phyloP scores from a whole-genome alignment of 106 monocot species.

The Amphibolis antarctica region DNA sequence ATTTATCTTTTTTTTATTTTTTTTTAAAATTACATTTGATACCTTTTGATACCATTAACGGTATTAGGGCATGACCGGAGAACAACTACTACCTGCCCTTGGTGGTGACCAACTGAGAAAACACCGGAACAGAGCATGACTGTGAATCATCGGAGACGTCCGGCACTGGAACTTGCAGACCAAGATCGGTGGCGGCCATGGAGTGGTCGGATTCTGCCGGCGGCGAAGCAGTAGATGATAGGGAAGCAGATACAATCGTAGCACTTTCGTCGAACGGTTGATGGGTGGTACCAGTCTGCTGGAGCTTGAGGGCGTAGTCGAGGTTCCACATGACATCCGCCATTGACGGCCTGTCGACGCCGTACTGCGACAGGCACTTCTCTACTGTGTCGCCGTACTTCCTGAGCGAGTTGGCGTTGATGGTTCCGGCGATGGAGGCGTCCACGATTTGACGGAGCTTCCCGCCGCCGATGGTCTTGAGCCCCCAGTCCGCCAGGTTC shows the following conservation, averaged over 20 bases:
- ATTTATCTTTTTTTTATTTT: too few species aligned
- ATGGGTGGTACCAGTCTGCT: not conserved
- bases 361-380: slow-evolving; percentile 19
- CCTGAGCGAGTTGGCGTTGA: slow-evolving; percentile 4
- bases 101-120: too few species aligned
- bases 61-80: too few species aligned
- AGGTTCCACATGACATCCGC: slow-evolving; percentile 24
- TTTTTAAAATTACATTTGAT: too few species aligned
- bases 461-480: slow-evolving; percentile 13
- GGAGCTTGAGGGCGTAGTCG: slow-evolving; percentile 18
- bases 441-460: slow-evolving; percentile 14
- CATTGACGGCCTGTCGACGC: slow-evolving; percentile 25
- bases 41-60: too few species aligned
- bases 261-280: slow-evolving; percentile 8
- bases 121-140: too few species aligned
- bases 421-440: not conserved
- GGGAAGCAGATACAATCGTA: not conserved
- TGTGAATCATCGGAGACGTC: too few species aligned
- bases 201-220: too few species aligned
- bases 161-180: too few species aligned
- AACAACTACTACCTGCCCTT: too few species aligned
- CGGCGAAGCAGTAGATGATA: too few species aligned
- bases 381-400: slow-evolving; percentile 15
- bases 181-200: too few species aligned
- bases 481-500: slow-evolving; percentile 31